Percentiles rank a stretch among this genome's conserved stretches.
Conservation (phyloP, 805 yeast genomes). For the Alloascoidea hylecoeti region DNA sequence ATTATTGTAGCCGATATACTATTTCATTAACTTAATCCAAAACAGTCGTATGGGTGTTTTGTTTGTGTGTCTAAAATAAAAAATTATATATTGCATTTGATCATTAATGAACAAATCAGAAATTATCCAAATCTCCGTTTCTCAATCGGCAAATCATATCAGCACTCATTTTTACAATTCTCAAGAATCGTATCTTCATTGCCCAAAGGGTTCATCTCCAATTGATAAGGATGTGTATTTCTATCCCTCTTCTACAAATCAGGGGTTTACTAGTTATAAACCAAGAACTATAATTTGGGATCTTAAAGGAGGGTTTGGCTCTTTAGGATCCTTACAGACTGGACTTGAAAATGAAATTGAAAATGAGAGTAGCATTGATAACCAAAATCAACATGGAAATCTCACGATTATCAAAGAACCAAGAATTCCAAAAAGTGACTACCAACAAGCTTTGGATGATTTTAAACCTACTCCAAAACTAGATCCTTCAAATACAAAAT, state of each 20-base stretch:
- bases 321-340: slow-evolving; percentile 20
- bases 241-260: slow-evolving; percentile 29
- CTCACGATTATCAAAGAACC: slow-evolving; percentile 20
- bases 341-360: slow-evolving; percentile 5
- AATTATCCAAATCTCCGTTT: slow-evolving; percentile 54
- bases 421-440: slow-evolving; percentile 33
- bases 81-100: no score
- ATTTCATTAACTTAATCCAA: no score
- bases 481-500: not conserved
- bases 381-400: not conserved
- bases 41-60: no score
- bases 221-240: slow-evolving; percentile 19
- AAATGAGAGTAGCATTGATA: not conserved
- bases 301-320: slow-evolving; percentile 60
- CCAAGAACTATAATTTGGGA: slow-evolving; percentile 85
- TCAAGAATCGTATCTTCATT: slow-evolving; percentile 58
- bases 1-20: not conserved
- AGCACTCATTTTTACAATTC: slow-evolving; percentile 68
- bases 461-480: not conserved
- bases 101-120: slow-evolving; percentile 64
- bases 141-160: slow-evolving; percentile 66
- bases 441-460: slow-evolving; percentile 51
- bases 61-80: no score
- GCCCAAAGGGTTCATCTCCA: slow-evolving; percentile 15
- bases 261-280: slow-evolving; percentile 30